Conservation (phyloP, 306 rosid genomes). For the Quercus wislizeni region DNA sequence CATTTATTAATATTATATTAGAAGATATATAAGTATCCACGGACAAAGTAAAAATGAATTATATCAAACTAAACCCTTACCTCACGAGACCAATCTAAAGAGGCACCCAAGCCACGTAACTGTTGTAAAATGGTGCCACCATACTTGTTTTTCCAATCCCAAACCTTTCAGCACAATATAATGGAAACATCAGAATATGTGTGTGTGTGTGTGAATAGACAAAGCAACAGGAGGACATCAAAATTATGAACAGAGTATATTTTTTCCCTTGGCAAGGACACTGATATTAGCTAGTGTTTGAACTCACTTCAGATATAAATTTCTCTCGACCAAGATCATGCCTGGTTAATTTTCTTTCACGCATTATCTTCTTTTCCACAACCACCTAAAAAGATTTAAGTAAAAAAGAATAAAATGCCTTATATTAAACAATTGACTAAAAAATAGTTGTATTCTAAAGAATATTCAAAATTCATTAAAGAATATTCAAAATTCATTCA, state of each 20-base stretch:
- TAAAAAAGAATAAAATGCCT: neutral
- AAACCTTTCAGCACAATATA: slow-evolving; percentile 58
- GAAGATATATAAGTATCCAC: too few relatives aligned
- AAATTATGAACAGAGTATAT: neutral
- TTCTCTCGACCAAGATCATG: slow-evolving; percentile 87
- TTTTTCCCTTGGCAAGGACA: neutral
- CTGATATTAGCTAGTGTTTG: neutral
- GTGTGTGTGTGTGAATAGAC: neutral
- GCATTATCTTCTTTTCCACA: slow-evolving; percentile 97
- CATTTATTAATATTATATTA: too few relatives aligned
- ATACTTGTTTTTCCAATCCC: slow-evolving; percentile 88
- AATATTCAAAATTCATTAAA: neutral
- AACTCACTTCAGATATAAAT: slow-evolving; percentile 72
- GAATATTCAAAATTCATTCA: neutral
- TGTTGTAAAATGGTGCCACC: slow-evolving; percentile 86
- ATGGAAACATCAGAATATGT: slow-evolving; percentile 11
- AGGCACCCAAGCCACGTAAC: slow-evolving; percentile 84
- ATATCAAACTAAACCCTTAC: slow-evolving; percentile 31
- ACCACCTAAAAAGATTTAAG: slow-evolving; percentile 57
- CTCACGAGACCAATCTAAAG: slow-evolving; percentile 98
- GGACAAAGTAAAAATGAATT: neutral
- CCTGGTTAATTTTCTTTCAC: slow-evolving; percentile 64
- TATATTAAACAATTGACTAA: neutral
- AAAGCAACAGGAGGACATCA: neutral
- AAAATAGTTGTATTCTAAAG: neutral